phyloP scores from a whole-genome alignment of 805 yeast species.

The Candida glaebosa region DNA sequence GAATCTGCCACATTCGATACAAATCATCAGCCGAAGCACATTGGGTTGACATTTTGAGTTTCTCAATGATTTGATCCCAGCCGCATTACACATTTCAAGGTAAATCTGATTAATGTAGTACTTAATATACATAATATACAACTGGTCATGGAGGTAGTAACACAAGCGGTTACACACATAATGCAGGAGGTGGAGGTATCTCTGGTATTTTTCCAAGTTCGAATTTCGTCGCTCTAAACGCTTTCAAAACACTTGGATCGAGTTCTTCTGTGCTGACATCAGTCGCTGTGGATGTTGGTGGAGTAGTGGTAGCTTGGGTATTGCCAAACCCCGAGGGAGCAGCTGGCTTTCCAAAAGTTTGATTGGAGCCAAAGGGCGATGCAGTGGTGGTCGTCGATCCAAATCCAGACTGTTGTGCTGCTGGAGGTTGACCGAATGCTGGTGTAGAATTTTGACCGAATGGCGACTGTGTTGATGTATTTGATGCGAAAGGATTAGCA shows the following conservation, averaged over 20 bases:
- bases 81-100: neutral
- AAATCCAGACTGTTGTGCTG: neutral
- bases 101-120: no score
- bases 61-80: neutral
- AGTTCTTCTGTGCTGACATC: constrained; percentile 32
- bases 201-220: constrained; percentile 68
- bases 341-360: constrained; percentile 15
- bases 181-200: constrained; percentile 56
- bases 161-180: constrained; percentile 7
- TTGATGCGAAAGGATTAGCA: constrained; percentile 5
- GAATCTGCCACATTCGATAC: constrained; percentile 75
- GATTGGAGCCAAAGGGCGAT: constrained; percentile 7
- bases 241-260: constrained; percentile 39
- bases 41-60: neutral
- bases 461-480: constrained; percentile 1
- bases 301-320: constrained; percentile 7
- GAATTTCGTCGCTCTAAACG: constrained; percentile 49
- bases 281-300: constrained; percentile 6
- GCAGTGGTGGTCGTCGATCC: constrained; percentile 1
- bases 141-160: neutral
- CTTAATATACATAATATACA: neutral
- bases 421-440: constrained; percentile 7
- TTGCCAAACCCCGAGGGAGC: constrained; percentile 11
- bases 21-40: constrained; percentile 56
- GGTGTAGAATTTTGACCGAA: constrained; percentile 4